These are phyloP conservation scores for Mollisia scopiformis DNA, from an alignment of 2,329 filamentous ascomycete species.

Conservation along the genomic window DNA sequence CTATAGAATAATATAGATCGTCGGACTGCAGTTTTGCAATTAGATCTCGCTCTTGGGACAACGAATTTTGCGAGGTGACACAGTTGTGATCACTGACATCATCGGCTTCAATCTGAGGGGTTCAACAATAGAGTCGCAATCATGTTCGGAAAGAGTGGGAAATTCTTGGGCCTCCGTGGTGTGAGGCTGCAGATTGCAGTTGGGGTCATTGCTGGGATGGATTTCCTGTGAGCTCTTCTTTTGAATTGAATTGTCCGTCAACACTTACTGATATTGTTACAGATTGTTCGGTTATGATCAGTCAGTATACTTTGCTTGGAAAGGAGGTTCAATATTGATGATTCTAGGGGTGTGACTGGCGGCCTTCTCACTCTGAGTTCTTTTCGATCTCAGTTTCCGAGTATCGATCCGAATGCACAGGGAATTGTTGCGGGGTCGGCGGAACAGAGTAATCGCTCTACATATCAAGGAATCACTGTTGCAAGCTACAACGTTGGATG, in stretches of 20 bases:
- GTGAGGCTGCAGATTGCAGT: background rate
- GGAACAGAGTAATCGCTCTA: background rate
- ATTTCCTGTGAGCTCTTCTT: background rate
- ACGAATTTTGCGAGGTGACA: background rate
- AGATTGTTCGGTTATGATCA: background rate
- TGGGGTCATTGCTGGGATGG: background rate
- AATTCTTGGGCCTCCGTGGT: background rate
- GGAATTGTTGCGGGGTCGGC: background rate
- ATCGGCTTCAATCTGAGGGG: background rate
- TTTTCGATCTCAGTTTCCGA: background rate
- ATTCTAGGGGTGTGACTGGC: background rate
- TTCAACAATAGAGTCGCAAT: background rate
- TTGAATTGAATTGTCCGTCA: no score
- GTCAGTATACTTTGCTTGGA: background rate
- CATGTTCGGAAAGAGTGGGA: background rate
- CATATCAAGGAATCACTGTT: background rate
- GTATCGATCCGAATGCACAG: background rate
- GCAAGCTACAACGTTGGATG: background rate
- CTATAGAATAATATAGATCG: no score
- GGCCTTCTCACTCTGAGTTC: background rate
- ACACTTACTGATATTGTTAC: background rate
- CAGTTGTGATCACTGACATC: background rate
- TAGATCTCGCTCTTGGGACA: no score
- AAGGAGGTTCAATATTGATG: background rate
- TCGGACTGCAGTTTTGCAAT: no score